Evolutionary conservation across 1,139 yeast genomes (phyloP).

Genomic region (Wickerhamomyces sp.): DNA sequence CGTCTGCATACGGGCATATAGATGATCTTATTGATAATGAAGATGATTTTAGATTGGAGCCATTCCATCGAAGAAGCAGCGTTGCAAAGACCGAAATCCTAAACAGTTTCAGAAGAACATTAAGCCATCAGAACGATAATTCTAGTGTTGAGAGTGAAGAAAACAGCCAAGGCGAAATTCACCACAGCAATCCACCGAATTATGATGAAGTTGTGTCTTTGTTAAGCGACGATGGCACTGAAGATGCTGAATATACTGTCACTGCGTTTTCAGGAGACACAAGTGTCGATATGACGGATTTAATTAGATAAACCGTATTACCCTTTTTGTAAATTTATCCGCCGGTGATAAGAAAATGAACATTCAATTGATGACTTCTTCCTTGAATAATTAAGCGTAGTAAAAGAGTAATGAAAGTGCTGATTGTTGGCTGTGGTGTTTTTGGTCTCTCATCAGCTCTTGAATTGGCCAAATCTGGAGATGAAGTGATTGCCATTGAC

Average conservation of each 20-base stretch:
- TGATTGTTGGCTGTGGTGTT: slow-evolving; percentile 37
- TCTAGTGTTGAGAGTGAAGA: background rate
- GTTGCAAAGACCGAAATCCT: slow-evolving; percentile 13
- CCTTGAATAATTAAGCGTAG: background rate
- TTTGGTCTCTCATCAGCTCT: slow-evolving; percentile 44
- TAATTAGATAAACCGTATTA: background rate
- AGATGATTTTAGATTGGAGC: slow-evolving; percentile 2
- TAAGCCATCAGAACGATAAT: slow-evolving; percentile 4
- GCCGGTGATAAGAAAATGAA: background rate
- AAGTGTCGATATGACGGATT: slow-evolving; percentile 5
- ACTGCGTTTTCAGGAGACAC: background rate
- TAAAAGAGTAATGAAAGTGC: background rate
- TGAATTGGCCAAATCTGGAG: slow-evolving; percentile 28
- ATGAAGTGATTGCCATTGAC: slow-evolving; percentile 34
- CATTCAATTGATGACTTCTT: background rate
- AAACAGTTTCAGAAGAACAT: slow-evolving; percentile 12
- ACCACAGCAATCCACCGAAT: slow-evolving; percentile 8
- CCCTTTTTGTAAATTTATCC: background rate
- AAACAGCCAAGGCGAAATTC: background rate
- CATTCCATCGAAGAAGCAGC: slow-evolving; percentile 13
- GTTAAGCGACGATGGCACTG: slow-evolving; percentile 1
- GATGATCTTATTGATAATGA: slow-evolving; percentile 14
- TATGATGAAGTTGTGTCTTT: slow-evolving; percentile 8
- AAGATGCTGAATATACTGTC: background rate
- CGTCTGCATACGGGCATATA: slow-evolving; percentile 1